Evolutionary conservation across 2,329 filamentous ascomycete genomes (phyloP).

Genomic region (Coleophoma crateriformis): DNA sequence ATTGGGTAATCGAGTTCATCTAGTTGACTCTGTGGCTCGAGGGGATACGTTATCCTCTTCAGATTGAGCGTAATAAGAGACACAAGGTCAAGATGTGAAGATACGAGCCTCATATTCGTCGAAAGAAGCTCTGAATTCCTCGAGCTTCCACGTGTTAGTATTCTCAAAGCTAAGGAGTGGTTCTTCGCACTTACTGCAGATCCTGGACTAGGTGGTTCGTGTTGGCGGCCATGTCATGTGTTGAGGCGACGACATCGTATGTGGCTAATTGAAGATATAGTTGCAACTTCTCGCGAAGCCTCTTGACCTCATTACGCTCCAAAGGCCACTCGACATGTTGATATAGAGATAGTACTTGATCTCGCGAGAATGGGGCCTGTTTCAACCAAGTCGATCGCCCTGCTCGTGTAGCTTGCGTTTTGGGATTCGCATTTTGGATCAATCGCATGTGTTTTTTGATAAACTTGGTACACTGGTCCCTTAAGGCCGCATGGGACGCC

Average conservation of each 20-base stretch:
- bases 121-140: constrained; percentile 9
- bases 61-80: constrained; percentile 13
- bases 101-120: constrained; percentile 13
- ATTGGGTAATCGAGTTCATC: constrained; percentile 17
- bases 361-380: constrained; percentile 6
- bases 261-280: constrained; percentile 13
- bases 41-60: constrained; percentile 15
- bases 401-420: constrained; percentile 5
- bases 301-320: constrained; percentile 9
- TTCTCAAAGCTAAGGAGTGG: not conserved
- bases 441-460: constrained; percentile 14
- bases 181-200: constrained; percentile 6
- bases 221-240: constrained; percentile 8
- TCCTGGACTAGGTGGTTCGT: constrained; percentile 9
- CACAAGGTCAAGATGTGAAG: constrained; percentile 17
- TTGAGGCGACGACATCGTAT: constrained; percentile 10
- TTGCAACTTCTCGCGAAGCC: constrained; percentile 12
- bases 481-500: constrained; percentile 8
- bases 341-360: constrained; percentile 10
- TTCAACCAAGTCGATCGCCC: constrained; percentile 13
- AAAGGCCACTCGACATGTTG: constrained; percentile 14
- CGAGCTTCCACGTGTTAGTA: not conserved
- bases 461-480: constrained; percentile 10
- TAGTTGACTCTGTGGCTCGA: constrained; percentile 8
- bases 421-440: constrained; percentile 15